phyloP scores from a whole-genome alignment of 352 stramenopile genomes.

The Phytophthora ramorum region DNA sequence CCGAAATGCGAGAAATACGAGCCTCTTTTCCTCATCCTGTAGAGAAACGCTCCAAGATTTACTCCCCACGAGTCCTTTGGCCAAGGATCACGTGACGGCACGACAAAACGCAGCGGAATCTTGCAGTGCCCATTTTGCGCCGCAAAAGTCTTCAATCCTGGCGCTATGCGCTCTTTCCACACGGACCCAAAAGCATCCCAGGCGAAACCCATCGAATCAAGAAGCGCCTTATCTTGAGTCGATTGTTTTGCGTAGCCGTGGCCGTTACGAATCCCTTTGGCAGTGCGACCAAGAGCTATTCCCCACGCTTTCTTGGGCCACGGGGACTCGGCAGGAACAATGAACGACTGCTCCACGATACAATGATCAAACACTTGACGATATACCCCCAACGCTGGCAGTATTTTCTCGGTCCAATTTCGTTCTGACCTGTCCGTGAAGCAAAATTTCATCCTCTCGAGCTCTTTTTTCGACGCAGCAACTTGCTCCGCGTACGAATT shows the following conservation, averaged over 20 bases:
- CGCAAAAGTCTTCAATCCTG: constrained; percentile 41
- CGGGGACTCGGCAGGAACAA: constrained; percentile 25
- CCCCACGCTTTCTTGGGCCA: constrained; percentile 45
- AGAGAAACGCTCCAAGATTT: neutral
- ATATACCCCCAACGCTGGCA: constrained; percentile 43
- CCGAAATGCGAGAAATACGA: neutral
- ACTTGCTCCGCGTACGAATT: constrained; percentile 36
- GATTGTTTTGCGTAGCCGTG: constrained; percentile 37
- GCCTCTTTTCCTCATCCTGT: neutral
- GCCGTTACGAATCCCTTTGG: constrained; percentile 40
- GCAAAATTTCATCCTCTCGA: constrained; percentile 47
- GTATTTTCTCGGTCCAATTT: constrained; percentile 50
- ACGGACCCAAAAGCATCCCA: constrained; percentile 38
- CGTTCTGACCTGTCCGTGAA: constrained; percentile 44
- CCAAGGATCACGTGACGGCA: constrained; percentile 1
- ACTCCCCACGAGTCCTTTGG: neutral
- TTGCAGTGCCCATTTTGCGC: constrained; percentile 31
- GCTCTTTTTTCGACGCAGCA: constrained; percentile 24
- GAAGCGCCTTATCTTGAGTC: constrained; percentile 37
- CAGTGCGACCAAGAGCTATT: constrained; percentile 37
- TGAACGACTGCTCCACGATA: constrained; percentile 34
- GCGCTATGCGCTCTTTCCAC: constrained; percentile 46
- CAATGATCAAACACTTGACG: constrained; percentile 35
- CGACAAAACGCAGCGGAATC: constrained; percentile 12
- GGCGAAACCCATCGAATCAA: constrained; percentile 48